A percentile compares a stretch with the other conserved stretches of the same genome.
Evolutionary conservation across 2,329 filamentous ascomycete genomes (phyloP).

Genomic region (Hymenotorrendiella dingleyae): DNA sequence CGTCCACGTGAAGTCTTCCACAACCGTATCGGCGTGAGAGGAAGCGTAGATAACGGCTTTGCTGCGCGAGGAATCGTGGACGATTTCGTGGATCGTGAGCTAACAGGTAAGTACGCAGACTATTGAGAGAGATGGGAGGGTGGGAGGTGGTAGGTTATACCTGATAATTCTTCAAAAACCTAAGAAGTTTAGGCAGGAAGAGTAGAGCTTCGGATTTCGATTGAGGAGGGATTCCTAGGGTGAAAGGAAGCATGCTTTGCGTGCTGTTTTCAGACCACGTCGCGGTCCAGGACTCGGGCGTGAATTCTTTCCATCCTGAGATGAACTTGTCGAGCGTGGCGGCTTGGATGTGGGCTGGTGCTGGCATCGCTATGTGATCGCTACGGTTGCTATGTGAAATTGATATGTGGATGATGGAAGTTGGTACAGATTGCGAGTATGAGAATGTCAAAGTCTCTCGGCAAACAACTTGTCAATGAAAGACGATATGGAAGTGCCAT

Average conservation of each 20-base stretch:
- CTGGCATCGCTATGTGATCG: no score
- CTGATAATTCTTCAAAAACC: background rate
- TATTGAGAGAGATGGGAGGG: no score
- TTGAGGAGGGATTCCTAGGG: background rate
- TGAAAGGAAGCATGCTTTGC: background rate
- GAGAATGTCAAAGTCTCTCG: no score
- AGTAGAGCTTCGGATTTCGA: background rate
- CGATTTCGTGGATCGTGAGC: slow-evolving; percentile 1
- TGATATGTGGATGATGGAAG: no score
- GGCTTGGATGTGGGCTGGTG: background rate
- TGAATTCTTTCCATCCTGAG: slow-evolving; percentile 9
- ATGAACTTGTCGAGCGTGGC: background rate
- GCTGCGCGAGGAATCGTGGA: slow-evolving; percentile 3
- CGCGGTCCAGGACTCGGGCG: background rate
- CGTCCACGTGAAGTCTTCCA: background rate
- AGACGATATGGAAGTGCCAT: no score
- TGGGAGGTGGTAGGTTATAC: no score
- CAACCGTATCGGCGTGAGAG: slow-evolving; percentile 1
- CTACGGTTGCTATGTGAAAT: no score
- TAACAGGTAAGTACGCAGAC: background rate
- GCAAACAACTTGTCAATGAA: no score
- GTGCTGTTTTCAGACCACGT: background rate
- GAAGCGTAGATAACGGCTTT: slow-evolving; percentile 6
- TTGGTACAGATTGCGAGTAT: no score
- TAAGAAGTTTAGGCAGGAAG: background rate